Conservation (phyloP, 805 yeast genomes). For the Candida oleophila region DNA sequence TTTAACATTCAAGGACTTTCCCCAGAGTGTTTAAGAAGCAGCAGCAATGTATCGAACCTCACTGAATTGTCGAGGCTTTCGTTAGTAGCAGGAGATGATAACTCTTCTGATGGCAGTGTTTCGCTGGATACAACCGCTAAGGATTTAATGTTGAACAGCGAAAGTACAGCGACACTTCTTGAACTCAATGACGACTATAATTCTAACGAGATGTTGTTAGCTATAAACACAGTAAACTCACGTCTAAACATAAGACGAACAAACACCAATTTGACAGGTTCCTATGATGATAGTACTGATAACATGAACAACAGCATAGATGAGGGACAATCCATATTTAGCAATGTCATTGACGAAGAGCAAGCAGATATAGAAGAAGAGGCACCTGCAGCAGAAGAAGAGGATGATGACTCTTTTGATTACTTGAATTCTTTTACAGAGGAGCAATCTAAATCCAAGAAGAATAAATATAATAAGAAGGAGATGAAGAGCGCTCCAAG, state of each 20-base stretch:
- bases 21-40: not conserved
- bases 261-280: not conserved
- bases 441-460: not conserved
- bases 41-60: not conserved
- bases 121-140: not conserved
- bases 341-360: not conserved
- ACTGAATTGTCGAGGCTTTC: not conserved
- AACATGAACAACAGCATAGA: not conserved
- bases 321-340: not conserved
- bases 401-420: slow-evolving; percentile 16
- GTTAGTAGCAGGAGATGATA: not conserved
- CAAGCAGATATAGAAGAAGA: slow-evolving; percentile 8
- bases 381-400: slow-evolving; percentile 11
- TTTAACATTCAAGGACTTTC: not conserved
- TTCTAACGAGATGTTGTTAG: not conserved
- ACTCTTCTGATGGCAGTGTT: slow-evolving; percentile 1
- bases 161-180: not conserved
- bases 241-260: not conserved
- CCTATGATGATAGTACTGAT: not conserved
- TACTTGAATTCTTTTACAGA: slow-evolving; percentile 17
- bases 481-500: not conserved
- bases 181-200: not conserved
- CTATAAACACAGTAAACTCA: not conserved
- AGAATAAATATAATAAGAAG: not conserved
- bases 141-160: not conserved